Evolutionary conservation across 2,329 filamentous ascomycete genomes (phyloP), one percentile per base, ranked within the genome.

Genomic region (Ophiobolus disseminans): DNA sequence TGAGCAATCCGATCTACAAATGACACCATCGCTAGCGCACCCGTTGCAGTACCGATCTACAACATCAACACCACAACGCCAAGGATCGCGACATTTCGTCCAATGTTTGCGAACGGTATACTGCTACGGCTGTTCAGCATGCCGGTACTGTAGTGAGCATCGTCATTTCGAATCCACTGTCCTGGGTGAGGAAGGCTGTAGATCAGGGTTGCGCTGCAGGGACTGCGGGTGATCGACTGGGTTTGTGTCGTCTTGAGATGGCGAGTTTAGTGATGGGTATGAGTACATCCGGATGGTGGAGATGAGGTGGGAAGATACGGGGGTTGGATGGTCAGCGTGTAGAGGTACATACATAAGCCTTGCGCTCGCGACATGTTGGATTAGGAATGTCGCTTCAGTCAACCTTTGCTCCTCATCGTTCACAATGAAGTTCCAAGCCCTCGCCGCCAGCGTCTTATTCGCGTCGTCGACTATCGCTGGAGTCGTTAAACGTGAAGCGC

Each of bases 31-130:
- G 35, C 43, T 55, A 57, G 50, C 54, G 32, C 43, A 32, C 45
- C 54, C 19, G 26, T 30, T 39, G 7, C 5, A 30, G 61, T 20
- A 23, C 28, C 23, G 64, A 66, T 68, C 63, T 37, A 46, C 63
- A 48, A 14, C 16, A 16, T 38, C 46, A 48, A 55, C 52, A 60
- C 57, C 53, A 59, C 40, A 52, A 44, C n/a, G 51, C 56, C 58
- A 63, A 62, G 53, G 30, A 64, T 62, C 53, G 47, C 58, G 63
- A 63, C 62, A 68, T 67, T 25, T 46, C 51, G 40, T 57, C 57
- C 58, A 55, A 46, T 52, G 42, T 60, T 66, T 55, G 50, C 63
- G 58, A 59, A 55, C 53, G 19, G 30, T n/a, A 25, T 26, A 50
- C 45, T 46, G 14, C 42, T 45, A 11, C 4, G 8, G 17, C 10